Conservation (phyloP, 257 asterid species). For the Petunia axillaris region DNA sequence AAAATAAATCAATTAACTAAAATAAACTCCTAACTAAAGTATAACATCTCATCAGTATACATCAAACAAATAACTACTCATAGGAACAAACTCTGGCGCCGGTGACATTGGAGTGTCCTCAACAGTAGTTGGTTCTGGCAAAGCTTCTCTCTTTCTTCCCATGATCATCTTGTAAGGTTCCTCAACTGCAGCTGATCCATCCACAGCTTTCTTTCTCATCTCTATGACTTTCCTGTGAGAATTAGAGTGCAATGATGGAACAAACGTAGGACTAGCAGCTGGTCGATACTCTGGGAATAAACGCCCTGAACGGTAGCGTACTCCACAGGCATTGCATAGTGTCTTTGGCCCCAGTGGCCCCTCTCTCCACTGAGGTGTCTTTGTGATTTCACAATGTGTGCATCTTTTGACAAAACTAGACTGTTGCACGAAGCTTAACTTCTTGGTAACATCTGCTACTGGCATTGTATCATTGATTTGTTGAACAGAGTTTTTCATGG, state of each 20-base stretch:
- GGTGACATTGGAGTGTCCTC: slow-evolving; percentile 46
- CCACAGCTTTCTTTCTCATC: slow-evolving; percentile 50
- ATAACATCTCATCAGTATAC: slow-evolving; percentile 41
- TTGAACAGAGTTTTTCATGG: not conserved
- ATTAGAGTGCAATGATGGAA: slow-evolving; percentile 75
- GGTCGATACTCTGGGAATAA: slow-evolving; percentile 85
- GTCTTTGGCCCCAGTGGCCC: slow-evolving; percentile 88
- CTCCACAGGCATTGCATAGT: slow-evolving; percentile 94
- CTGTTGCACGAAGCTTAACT: slow-evolving; percentile 25
- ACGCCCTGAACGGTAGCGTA: slow-evolving; percentile 80
- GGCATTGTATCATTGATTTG: not conserved
- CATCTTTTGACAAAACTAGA: slow-evolving; percentile 48
- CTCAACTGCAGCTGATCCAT: slow-evolving; percentile 22
- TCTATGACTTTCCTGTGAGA: slow-evolving; percentile 67
- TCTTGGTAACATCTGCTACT: slow-evolving; percentile 30
- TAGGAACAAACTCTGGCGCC: slow-evolving; percentile 47
- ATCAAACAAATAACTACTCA: slow-evolving; percentile 51
- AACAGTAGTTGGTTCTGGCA: slow-evolving; percentile 16
- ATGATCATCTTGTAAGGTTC: slow-evolving; percentile 31
- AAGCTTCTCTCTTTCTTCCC: slow-evolving; percentile 28
- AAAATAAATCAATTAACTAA: slow-evolving; percentile 32
- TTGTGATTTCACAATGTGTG: slow-evolving; percentile 74
- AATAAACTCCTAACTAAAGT: slow-evolving; percentile 34
- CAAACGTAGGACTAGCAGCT: slow-evolving; percentile 82
- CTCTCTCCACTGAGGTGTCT: slow-evolving; percentile 95